These are phyloP conservation scores for Backusella liffmaniae DNA, from an alignment of 192 early-diverging fungal species.

Conservation along the genomic window DNA sequence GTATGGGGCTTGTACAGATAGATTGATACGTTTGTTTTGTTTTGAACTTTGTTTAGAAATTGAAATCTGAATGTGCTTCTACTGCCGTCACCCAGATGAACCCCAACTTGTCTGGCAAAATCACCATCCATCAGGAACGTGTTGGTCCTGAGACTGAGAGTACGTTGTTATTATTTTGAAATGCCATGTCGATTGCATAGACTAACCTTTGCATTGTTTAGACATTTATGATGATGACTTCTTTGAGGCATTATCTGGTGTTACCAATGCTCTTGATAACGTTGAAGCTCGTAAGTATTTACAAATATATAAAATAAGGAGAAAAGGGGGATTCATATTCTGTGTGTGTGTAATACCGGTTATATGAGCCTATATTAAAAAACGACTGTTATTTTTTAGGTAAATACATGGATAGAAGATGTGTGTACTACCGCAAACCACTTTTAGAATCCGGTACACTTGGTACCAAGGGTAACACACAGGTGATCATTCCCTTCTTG, in stretches of 20 bases:
- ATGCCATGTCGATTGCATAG: not conserved
- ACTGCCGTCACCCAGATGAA: constrained; percentile 92
- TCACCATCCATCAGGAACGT: constrained; percentile 83
- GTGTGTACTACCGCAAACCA: constrained; percentile 94
- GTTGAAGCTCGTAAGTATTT: constrained; percentile 87
- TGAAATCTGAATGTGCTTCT: constrained; percentile 92
- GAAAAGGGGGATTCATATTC: not conserved
- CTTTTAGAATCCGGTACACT: constrained; percentile 97
- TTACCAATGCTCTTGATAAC: constrained; percentile 98
- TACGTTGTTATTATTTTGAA: not conserved
- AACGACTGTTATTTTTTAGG: constrained; percentile 21
- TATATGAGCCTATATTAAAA: not conserved
- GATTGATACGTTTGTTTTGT: not conserved
- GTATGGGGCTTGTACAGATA: not conserved
- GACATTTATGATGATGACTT: constrained; percentile 88
- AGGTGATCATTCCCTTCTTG: constrained; percentile 92
- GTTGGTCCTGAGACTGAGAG: constrained; percentile 94
- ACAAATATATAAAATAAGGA: not conserved
- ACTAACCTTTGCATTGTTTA: not conserved
- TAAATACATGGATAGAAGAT: constrained; percentile 92
- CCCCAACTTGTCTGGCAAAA: constrained; percentile 69
- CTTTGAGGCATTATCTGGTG: constrained; percentile 84
- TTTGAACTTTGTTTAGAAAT: constrained; percentile 47
- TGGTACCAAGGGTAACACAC: constrained; percentile 99
- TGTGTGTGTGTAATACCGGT: not conserved